Evolutionary conservation across 768 basidiomycete genomes (phyloP).

Genomic region (Kwoniella shandongensis): DNA sequence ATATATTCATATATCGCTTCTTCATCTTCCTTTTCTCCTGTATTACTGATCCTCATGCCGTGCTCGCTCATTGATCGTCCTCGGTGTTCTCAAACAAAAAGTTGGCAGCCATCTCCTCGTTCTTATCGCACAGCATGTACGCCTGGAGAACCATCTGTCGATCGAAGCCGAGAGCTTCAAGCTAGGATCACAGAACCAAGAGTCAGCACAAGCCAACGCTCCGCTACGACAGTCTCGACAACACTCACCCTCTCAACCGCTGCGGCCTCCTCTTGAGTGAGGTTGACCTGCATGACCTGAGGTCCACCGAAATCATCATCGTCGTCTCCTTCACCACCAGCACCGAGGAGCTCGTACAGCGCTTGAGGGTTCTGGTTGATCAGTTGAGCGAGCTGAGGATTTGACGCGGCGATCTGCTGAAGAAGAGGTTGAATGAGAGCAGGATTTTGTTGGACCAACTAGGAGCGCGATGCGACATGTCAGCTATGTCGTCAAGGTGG

Average conservation of each 20-base stretch:
- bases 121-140: constrained; percentile 80
- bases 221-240: not conserved
- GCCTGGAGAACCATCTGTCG: constrained; percentile 81
- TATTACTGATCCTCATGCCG: not conserved
- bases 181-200: constrained; percentile 56
- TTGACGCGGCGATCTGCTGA: constrained; percentile 72
- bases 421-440: constrained; percentile 72
- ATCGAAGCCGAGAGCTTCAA: constrained; percentile 83
- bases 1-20: not conserved
- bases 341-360: constrained; percentile 66
- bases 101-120: constrained; percentile 94
- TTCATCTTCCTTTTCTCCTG: not conserved
- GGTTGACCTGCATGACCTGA: constrained; percentile 60
- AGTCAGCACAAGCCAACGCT: not conserved
- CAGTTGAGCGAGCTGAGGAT: constrained; percentile 71
- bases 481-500: not conserved
- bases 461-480: constrained; percentile 11
- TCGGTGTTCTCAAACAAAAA: constrained; percentile 77
- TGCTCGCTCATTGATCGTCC: constrained; percentile 23
- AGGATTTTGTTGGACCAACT: constrained; percentile 74
- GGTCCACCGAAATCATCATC: constrained; percentile 55
- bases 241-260: constrained; percentile 81
- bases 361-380: constrained; percentile 72
- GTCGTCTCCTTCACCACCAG: constrained; percentile 52
- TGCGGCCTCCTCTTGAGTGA: constrained; percentile 82